These are phyloP conservation scores for Collybiopsis luxurians DNA, from an alignment of 768 basidiomycete species.

Conservation along the genomic window DNA sequence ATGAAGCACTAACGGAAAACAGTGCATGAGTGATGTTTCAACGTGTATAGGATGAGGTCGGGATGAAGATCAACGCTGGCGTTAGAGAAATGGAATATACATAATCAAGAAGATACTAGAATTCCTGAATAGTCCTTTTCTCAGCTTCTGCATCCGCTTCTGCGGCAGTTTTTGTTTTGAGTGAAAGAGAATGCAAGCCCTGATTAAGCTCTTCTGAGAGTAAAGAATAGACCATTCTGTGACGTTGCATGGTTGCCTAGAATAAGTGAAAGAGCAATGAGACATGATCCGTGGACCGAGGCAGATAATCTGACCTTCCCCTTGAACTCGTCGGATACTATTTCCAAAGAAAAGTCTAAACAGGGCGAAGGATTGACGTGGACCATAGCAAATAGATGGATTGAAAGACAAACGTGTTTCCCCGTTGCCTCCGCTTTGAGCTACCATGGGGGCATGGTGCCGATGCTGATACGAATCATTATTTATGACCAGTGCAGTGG, in stretches of 20 bases:
- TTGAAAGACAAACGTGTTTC: conserved; percentile 73
- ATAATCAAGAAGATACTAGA: too few species aligned
- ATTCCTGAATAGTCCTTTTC: background rate
- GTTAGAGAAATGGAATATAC: conserved; percentile 1
- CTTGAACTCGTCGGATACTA: conserved; percentile 70
- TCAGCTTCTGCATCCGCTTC: conserved; percentile 27
- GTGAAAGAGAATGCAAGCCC: conserved; percentile 75
- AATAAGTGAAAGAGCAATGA: conserved; percentile 10
- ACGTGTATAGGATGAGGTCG: background rate
- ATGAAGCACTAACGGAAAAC: background rate
- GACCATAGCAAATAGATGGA: background rate
- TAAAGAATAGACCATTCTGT: conserved; percentile 73
- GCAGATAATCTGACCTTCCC: conserved; percentile 54
- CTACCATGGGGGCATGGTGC: conserved; percentile 82
- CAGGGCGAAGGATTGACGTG: conserved; percentile 12
- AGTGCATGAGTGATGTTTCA: background rate
- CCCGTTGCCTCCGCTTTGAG: conserved; percentile 59
- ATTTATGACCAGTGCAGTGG: conserved; percentile 59
- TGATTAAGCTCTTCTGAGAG: conserved; percentile 67
- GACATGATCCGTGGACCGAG: conserved; percentile 6
- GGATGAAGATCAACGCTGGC: conserved; percentile 4
- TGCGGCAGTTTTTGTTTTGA: conserved; percentile 68
- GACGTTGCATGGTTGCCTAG: conserved; percentile 76
- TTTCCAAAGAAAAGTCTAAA: conserved; percentile 72
- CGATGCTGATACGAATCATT: conserved; percentile 88